Conservation (phyloP, 345 rosid genomes). For the Fremontodendron californicum region DNA sequence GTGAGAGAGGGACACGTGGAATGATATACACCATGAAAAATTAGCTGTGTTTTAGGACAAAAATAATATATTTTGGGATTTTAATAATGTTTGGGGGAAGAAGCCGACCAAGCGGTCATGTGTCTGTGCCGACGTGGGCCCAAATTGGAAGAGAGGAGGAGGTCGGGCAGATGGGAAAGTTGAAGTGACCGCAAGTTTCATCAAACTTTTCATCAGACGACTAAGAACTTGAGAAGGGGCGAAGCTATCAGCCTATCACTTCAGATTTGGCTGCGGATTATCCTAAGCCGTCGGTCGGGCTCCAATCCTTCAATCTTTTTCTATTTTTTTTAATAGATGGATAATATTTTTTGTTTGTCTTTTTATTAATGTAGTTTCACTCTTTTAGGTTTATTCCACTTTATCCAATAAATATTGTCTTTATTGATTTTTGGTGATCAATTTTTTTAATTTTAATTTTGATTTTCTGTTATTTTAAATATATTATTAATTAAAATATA, state of each 20-base stretch:
- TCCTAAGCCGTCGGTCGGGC: not conserved
- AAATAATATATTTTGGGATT: constrained; percentile 1
- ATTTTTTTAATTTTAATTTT: too few species aligned
- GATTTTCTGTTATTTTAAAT: too few species aligned
- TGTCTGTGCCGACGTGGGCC: constrained; percentile 52
- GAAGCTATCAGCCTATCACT: not conserved
- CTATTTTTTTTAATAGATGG: too few species aligned
- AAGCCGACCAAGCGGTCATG: constrained; percentile 26
- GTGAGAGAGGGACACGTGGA: constrained; percentile 37
- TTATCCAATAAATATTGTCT: too few species aligned
- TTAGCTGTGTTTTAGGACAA: not conserved
- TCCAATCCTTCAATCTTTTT: not conserved
- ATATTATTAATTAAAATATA: too few species aligned
- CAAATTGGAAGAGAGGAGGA: not conserved
- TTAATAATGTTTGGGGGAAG: constrained; percentile 18
- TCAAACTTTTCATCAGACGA: not conserved
- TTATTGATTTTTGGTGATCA: too few species aligned
- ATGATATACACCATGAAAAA: constrained; percentile 27
- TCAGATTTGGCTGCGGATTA: not conserved
- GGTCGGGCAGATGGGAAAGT: not conserved
- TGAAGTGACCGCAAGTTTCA: not conserved
- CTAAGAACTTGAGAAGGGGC: not conserved
- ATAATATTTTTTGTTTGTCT: too few species aligned
- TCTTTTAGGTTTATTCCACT: too few species aligned
- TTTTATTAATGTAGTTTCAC: too few species aligned